Evolutionary conservation across 805 yeast genomes (phyloP), one percentile per base, ranked within the genome.

Genomic region (Candida sakaeoensis): DNA sequence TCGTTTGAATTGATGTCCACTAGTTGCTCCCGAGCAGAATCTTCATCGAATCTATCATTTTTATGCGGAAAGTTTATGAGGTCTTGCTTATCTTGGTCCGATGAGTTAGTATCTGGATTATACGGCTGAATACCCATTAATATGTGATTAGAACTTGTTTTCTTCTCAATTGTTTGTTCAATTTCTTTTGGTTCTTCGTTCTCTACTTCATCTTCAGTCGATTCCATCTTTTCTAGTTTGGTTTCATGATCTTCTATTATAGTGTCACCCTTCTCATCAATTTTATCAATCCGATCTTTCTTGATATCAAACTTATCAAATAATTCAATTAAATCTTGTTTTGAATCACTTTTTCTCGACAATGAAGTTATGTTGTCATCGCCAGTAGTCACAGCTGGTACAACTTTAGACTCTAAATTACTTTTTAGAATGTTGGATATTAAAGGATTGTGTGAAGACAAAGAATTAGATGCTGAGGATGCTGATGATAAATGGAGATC

Each of bases 301-400:
- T 43, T 44, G 8, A 63, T 44, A 39, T 63, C 68, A 45, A 62
- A 64, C 45, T 59, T 62, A 41, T 60, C 68, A 43, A 64, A 61
- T 17, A 64, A 47, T 12, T 57, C 68, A 33, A 61, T 58, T 40
- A 64, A 51, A 36, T 58, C 61, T 17, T 45, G 46, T 38, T 39
- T 45, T 8, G 37, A 24, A 16, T 24, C 25, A 14, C n/a, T 23
- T 8, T 25, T 23, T 8, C 12, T 10, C 16, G 30, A 23, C n/a
- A 24, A 17, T 8, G 30, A 34, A 4, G 22, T 23, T 25, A 34
- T 17, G 5, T 10, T 25, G 3, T 34, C 37, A 14, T 34, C 37
- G 24, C 14, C n/a, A n/a, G n/a, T 34, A 5, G 37, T 34, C 13
- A 34, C 24, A 12, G 17, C n/a, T 5, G 37, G 37, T 13, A 24